phyloP scores from a whole-genome alignment of 345 rosid species.

The Geranium brycei region DNA sequence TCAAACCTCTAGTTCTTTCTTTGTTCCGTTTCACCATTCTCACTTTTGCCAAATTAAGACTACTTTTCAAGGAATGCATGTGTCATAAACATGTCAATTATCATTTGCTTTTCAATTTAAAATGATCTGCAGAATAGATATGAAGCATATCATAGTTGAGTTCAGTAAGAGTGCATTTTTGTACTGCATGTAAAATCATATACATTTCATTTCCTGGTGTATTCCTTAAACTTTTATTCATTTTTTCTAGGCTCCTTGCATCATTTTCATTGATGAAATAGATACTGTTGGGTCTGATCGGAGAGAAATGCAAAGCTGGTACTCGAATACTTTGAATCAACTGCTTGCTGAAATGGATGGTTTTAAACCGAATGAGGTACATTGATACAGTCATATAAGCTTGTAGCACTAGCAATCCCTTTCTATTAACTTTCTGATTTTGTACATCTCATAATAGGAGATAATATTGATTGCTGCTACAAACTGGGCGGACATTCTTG shows the following conservation, averaged over 20 bases:
- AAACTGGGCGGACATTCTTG: conserved; percentile 95
- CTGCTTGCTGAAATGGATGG: conserved; percentile 99
- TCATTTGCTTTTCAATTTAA: not conserved
- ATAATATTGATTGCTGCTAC: conserved; percentile 98
- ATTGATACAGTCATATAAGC: not conserved
- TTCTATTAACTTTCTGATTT: conserved; percentile 6
- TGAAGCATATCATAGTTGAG: not conserved
- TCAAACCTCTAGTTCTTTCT: not conserved
- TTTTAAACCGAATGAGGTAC: conserved; percentile 94
- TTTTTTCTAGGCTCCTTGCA: conserved; percentile 78
- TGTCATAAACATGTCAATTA: not conserved
- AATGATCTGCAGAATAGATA: not conserved
- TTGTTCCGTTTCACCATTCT: not conserved
- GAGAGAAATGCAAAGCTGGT: conserved; percentile 91
- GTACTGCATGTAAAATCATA: not conserved
- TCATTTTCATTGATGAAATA: conserved; percentile 94
- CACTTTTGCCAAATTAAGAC: not conserved
- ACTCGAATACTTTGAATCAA: conserved; percentile 97
- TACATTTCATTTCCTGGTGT: not conserved
- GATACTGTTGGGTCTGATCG: conserved; percentile 97
- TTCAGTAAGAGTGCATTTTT: not conserved
- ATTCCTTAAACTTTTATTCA: not conserved
- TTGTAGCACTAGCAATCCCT: not conserved
- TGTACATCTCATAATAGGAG: conserved; percentile 40
- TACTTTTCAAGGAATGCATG: not conserved